A percentile compares a stretch with the other conserved stretches of the same genome.
phyloP scores from a whole-genome alignment of 495 filamentous ascomycete genomes.

The Aspergillus haitiensis region DNA sequence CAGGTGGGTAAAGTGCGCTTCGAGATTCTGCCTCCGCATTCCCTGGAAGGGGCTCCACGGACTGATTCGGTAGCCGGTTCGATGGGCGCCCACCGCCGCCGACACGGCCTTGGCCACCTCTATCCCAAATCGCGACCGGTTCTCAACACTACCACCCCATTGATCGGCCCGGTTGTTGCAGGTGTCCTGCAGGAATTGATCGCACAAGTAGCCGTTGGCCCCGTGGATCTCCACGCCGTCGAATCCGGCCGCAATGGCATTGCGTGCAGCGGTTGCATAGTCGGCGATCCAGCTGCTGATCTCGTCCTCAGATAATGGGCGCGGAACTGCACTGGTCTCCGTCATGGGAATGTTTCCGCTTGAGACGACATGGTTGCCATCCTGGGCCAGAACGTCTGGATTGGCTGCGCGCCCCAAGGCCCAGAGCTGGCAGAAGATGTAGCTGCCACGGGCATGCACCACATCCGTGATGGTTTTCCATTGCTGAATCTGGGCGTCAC shows the following conservation, averaged over 20 bases:
- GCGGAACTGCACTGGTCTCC: slow-evolving; percentile 32
- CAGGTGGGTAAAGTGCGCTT: slow-evolving; percentile 60
- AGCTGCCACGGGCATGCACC: slow-evolving; percentile 51
- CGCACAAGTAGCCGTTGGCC: slow-evolving; percentile 72
- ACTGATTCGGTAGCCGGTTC: slow-evolving; percentile 57
- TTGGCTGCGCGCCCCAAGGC: slow-evolving; percentile 60
- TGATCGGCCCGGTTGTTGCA: slow-evolving; percentile 61
- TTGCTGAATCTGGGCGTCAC: slow-evolving; percentile 40
- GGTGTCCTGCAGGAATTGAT: slow-evolving; percentile 68
- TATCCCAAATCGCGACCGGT: slow-evolving; percentile 60
- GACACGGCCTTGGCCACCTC: slow-evolving; percentile 61
- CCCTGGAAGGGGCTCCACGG: slow-evolving; percentile 62
- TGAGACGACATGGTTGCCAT: slow-evolving; percentile 12
- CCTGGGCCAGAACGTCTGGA: slow-evolving; percentile 35
- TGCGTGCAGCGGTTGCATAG: slow-evolving; percentile 60
- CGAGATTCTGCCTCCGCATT: slow-evolving; percentile 62
- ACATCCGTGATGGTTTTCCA: slow-evolving; percentile 53
- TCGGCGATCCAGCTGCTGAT: slow-evolving; percentile 55
- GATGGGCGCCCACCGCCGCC: slow-evolving; percentile 59
- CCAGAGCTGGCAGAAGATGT: slow-evolving; percentile 54
- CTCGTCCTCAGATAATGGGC: slow-evolving; percentile 54
- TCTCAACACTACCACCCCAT: slow-evolving; percentile 68
- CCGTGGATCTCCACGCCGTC: slow-evolving; percentile 77
- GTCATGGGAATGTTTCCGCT: slow-evolving; percentile 48
- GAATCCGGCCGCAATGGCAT: slow-evolving; percentile 67